Evolutionary conservation across 2,329 filamentous ascomycete genomes (phyloP), one percentile per base, ranked within the genome.

Genomic region (Elsinoe australis): DNA sequence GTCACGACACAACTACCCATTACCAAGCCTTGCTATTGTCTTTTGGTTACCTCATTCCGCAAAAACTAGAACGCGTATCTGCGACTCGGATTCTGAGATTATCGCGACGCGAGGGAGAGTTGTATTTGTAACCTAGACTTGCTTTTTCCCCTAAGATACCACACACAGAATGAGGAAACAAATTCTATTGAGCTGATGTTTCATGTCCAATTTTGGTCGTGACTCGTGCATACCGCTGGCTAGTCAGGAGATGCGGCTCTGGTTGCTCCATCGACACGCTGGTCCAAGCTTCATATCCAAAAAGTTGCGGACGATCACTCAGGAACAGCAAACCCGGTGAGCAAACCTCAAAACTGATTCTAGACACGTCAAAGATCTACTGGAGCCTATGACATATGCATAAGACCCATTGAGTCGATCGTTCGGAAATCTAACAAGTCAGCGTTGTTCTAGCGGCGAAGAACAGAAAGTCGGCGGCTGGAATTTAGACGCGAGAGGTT

Each of bases 401-500:
- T 41, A 22, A 41, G 21, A 41, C 36, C 6, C 21, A 14, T 14
- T 26, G 7, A 9, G 14, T 41, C 28, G 21, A 41, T 41, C 21
- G 36, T 28, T 26, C 36, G 28, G 22, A n/a, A n/a, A n/a, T n/a
- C n/a, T n/a, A 15, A 8, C 36, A 22, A 28, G 36, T 28, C 28
- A 32, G 14, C 28, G 12, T 21, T 29, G 24, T 32, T 32, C 18
- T 17, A 17, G 9, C 15, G 29, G 24, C 21, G 24, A 44, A 19
- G 28, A 44, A 12, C 14, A 12, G 18, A 9, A 44, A 44, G 39
- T 44, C 24, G 39, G 39, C 39, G 39, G 39, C 39, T 44, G 39
- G 39, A 18, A 5, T 15, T 9, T 29, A 9, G 14, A 24, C 39
- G 26, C 39, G 39, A 44, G 39, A 14, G 39, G 39, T 31, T 44